phyloP scores from a whole-genome alignment of 495 filamentous ascomycete species.

The Lasiosphaeris hirsuta region DNA sequence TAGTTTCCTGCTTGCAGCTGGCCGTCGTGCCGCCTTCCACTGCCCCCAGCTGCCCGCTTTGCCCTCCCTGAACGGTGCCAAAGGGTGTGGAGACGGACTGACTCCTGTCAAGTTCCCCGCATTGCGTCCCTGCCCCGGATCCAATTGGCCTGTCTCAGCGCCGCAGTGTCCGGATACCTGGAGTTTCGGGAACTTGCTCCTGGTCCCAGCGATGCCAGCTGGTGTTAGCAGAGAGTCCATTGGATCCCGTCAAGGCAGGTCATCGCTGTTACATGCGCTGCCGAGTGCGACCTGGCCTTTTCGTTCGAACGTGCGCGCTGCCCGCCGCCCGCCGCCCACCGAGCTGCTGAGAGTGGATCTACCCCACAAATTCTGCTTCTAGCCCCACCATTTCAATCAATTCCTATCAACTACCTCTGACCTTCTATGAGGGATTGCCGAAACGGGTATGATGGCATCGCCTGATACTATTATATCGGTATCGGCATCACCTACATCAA shows the following conservation, averaged over 20 bases:
- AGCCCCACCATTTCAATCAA: no score
- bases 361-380: no score
- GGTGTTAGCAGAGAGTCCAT: conserved; percentile 6
- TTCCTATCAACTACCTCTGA: no score
- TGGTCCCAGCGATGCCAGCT: neutral
- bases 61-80: conserved; percentile 4
- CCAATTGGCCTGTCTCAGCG: conserved; percentile 19
- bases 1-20: conserved; percentile 4
- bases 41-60: neutral
- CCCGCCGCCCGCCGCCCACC: no score
- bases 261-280: conserved; percentile 9
- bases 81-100: conserved; percentile 12
- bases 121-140: conserved; percentile 13
- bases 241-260: conserved; percentile 14
- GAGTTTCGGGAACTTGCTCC: conserved; percentile 8
- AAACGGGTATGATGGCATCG: no score
- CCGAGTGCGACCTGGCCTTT: neutral
- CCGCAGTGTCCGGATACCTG: neutral
- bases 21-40: neutral
- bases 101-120: conserved; percentile 18
- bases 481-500: no score
- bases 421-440: no score
- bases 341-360: no score
- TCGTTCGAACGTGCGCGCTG: no score
- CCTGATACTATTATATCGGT: no score